phyloP scores from a whole-genome alignment of 169 alveolate species.

The Eimeria sp. region DNA sequence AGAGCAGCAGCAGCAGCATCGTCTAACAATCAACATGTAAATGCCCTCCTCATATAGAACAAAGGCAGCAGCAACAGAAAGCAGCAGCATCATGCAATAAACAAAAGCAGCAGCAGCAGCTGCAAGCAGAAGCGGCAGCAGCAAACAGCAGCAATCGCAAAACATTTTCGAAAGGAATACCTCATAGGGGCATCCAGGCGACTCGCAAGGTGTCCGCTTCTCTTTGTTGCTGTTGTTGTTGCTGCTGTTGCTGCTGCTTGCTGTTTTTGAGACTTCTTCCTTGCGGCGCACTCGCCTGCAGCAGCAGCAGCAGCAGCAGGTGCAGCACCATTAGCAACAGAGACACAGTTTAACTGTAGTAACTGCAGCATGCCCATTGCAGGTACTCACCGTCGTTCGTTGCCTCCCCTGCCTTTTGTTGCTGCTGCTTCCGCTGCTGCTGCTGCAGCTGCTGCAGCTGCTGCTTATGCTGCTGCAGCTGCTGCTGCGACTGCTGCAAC shows the following conservation, averaged over 20 bases:
- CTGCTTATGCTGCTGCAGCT: constrained; percentile 9
- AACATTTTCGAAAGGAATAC: neutral
- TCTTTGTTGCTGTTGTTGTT: neutral
- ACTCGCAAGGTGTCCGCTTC: constrained; percentile 9
- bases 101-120: too few relatives aligned
- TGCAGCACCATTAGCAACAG: too few relatives aligned
- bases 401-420: neutral
- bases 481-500: constrained; percentile 33
- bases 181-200: constrained; percentile 28
- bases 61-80: too few relatives aligned
- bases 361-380: too few relatives aligned
- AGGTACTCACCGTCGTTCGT: too few relatives aligned
- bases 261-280: neutral
- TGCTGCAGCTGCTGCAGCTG: constrained; percentile 7
- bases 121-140: constrained; percentile 2
- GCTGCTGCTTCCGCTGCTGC: constrained; percentile 24
- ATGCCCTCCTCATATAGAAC: neutral
- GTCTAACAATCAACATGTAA: neutral
- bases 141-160: constrained; percentile 19
- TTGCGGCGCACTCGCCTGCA: too few relatives aligned
- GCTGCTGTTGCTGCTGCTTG: constrained; percentile 22
- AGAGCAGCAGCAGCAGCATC: constrained; percentile 27
- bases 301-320: too few relatives aligned
- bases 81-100: too few relatives aligned
- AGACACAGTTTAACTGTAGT: too few relatives aligned